These are phyloP conservation scores for Nephelium lappaceum DNA, from an alignment of 345 rosid genomes.

Conservation along the genomic window DNA sequence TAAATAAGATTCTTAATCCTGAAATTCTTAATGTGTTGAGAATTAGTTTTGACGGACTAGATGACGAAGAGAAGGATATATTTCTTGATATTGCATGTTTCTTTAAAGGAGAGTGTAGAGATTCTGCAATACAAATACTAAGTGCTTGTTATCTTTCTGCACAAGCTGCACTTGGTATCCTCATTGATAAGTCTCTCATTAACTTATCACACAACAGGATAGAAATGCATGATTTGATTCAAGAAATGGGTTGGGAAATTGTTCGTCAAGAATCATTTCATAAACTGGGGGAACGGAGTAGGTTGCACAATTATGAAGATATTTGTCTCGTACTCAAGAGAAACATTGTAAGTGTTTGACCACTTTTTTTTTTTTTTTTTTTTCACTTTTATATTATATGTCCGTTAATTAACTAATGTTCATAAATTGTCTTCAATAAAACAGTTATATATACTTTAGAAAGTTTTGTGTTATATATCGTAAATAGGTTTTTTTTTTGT, in stretches of 20 bases:
- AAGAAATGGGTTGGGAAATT: slow-evolving; percentile 42
- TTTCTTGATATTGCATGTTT: slow-evolving; percentile 40
- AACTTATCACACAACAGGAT: slow-evolving; percentile 6
- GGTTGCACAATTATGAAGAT: slow-evolving; percentile 19
- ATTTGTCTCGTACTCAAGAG: slow-evolving; percentile 23
- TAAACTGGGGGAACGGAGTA: slow-evolving; percentile 24
- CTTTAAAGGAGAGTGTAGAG: slow-evolving; percentile 27
- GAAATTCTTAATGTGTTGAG: slow-evolving; percentile 25
- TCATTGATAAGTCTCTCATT: slow-evolving; percentile 8
- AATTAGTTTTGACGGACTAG: slow-evolving; percentile 37
- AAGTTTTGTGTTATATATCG: neutral
- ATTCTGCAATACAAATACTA: slow-evolving; percentile 27
- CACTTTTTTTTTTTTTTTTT: neutral
- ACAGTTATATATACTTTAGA: neutral
- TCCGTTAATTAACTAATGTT: too few species aligned
- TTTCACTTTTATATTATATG: too few species aligned
- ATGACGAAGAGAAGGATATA: slow-evolving; percentile 28
- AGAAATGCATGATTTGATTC: slow-evolving; percentile 44
- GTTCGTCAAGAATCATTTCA: slow-evolving; percentile 20
- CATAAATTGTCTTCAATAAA: neutral
- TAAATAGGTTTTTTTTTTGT: neutral
- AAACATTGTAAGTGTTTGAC: neutral
- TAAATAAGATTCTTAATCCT: neutral
- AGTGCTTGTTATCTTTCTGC: slow-evolving; percentile 25
- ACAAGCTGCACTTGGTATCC: slow-evolving; percentile 1